Evolutionary conservation across 331 rosid species (phyloP), one percentile per base, ranked within the genome.

Genomic region (Rhamnella rubrinervis): DNA sequence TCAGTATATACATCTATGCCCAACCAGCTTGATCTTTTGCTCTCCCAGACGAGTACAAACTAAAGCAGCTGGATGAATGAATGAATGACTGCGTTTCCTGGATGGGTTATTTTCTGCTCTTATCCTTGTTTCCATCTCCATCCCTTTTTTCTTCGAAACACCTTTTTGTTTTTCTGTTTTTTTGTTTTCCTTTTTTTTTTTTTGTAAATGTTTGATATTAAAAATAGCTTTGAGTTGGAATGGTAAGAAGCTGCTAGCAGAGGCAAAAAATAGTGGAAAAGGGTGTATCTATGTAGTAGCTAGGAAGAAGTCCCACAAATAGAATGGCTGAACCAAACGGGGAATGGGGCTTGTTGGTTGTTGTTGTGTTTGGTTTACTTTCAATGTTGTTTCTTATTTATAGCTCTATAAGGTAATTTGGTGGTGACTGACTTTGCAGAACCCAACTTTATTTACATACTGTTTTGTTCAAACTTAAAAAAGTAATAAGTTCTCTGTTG

Each of bases 131-230:
- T n/a, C 65, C 57, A 55, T 38, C 77, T 52, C 31, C 31, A 26
- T 26, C 31, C 31, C 31, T 26, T 21, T 55, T 66, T 63, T 40
- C 51, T 63, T 70, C 9, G 8, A 76, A 63, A 44, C 38, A 49
- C 67, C 82, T 25, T 78, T 74, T 74, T 82, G 84, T 81, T 85
- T 31, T 26, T 2, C 4, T 26, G 2, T 26, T 26, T 3, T 26
- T n/a, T n/a, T n/a, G n/a, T n/a, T n/a, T n/a, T n/a, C n/a, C 31
- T 26, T 77, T 73, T 0, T 1, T 73, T 80, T 83, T 78, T 83
- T 76, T 65, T 83, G 78, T 84, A 87, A 75, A 81, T 75, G 82
- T 89, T 84, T 87, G 85, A 76, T 87, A 80, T 88, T 86, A 77
- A 79, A 83, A 84, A 74, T 85, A 86, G 75, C 83, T 85, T 14